Conservation (phyloP, 2,329 filamentous ascomycete species). For the Colletotrichum simmondsii region DNA sequence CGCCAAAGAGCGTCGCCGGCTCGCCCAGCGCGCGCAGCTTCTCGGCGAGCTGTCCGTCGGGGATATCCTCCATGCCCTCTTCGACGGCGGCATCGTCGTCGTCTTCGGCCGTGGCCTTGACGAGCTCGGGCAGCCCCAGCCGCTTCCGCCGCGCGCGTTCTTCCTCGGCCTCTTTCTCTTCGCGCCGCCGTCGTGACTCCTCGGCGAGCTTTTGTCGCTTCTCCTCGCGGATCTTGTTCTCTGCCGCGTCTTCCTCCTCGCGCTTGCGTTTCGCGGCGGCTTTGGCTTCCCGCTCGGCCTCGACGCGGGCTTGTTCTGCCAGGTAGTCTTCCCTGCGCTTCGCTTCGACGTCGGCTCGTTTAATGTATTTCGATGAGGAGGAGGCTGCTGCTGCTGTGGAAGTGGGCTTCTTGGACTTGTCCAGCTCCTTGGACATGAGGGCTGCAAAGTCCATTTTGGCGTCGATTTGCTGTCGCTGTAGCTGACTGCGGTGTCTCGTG, state of each 20-base stretch:
- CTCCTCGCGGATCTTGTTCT: conserved; percentile 77
- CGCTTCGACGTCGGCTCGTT: conserved; percentile 87
- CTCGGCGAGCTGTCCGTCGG: conserved; percentile 74
- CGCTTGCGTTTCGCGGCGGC: conserved; percentile 84
- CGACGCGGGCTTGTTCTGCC: conserved; percentile 81
- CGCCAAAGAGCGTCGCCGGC: conserved; percentile 83
- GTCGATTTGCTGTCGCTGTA: neutral
- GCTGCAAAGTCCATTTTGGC: conserved; percentile 91
- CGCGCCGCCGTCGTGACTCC: conserved; percentile 75
- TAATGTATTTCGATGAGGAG: conserved; percentile 78
- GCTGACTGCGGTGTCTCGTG: neutral
- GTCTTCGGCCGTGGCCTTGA: conserved; percentile 53
- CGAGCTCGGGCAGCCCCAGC: conserved; percentile 82
- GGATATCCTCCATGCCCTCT: conserved; percentile 69
- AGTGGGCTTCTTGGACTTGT: conserved; percentile 72
- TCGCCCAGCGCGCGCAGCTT: conserved; percentile 79
- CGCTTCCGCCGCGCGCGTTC: conserved; percentile 79
- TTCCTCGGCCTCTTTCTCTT: conserved; percentile 79
- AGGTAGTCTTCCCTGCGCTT: conserved; percentile 83
- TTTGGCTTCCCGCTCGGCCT: conserved; percentile 76
- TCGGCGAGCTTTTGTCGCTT: conserved; percentile 86
- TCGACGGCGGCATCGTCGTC: conserved; percentile 56
- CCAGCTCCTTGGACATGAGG: conserved; percentile 92
- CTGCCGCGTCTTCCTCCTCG: conserved; percentile 84
- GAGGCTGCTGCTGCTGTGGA: conserved; percentile 44